A percentile compares a stretch with the other conserved stretches of the same genome.
phyloP scores from a whole-genome alignment of 768 basidiomycete species.

The Boletus huronensis region DNA sequence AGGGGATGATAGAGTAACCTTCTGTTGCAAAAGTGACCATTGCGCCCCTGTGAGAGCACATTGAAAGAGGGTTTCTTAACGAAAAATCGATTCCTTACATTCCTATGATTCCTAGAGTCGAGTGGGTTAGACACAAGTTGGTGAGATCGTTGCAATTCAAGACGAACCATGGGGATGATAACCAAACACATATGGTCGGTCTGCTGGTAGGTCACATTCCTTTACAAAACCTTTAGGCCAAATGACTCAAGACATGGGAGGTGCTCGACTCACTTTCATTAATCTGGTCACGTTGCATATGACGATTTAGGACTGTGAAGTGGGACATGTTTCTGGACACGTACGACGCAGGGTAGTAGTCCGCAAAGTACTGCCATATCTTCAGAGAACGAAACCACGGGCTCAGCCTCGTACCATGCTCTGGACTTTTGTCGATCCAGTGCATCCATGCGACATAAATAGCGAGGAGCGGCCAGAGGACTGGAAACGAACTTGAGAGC shows the following conservation, averaged over 20 bases:
- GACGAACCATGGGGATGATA: conserved; percentile 93
- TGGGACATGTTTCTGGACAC: conserved; percentile 31
- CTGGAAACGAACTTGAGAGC: conserved; percentile 73
- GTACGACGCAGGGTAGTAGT: conserved; percentile 87
- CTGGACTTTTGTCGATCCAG: conserved; percentile 74
- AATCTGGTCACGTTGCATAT: conserved; percentile 4
- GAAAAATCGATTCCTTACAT: conserved; percentile 65
- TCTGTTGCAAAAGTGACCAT: conserved; percentile 96
- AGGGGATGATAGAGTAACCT: conserved; percentile 42
- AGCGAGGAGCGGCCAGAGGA: conserved; percentile 80
- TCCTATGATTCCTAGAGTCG: conserved; percentile 81
- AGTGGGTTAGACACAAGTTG: conserved; percentile 1
- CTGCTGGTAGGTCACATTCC: conserved; percentile 89
- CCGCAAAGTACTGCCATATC: conserved; percentile 90
- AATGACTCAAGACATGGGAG: neutral
- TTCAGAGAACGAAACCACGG: conserved; percentile 66
- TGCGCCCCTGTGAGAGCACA: conserved; percentile 62
- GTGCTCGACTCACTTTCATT: conserved; percentile 34
- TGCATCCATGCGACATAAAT: conserved; percentile 77
- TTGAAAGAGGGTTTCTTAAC: neutral
- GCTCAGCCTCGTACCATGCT: conserved; percentile 65
- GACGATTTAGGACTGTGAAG: neutral
- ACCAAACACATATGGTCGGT: conserved; percentile 93
- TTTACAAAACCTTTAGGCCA: neutral
- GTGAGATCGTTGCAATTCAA: neutral